A percentile compares a stretch with the other conserved stretches of the same genome.
phyloP scores from a whole-genome alignment of 345 rosid genomes.

The Arabis hirsuta region DNA sequence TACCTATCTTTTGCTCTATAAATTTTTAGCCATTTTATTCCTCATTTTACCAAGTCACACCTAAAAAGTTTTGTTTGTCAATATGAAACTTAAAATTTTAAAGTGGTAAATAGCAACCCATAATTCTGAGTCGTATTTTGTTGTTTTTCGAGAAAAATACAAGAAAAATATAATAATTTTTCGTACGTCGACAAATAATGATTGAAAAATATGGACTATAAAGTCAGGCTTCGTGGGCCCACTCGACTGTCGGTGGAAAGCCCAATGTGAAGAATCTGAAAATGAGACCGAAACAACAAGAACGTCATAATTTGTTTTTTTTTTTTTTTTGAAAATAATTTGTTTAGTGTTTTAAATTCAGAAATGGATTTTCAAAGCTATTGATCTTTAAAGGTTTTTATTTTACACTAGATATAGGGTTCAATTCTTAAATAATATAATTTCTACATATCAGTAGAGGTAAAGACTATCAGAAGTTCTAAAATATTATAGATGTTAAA shows the following conservation, averaged over 20 bases:
- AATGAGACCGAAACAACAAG: constrained; percentile 14
- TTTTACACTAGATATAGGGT: too few species aligned
- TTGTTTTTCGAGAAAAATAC: background rate
- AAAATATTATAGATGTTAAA: too few species aligned
- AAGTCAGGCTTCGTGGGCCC: constrained; percentile 33
- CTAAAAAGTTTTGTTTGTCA: too few species aligned
- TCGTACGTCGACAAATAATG: background rate
- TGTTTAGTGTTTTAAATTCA: too few species aligned
- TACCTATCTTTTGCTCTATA: too few species aligned
- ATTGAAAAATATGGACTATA: constrained; percentile 19
- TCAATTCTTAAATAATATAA: too few species aligned
- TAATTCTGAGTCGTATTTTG: background rate
- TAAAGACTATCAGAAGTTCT: too few species aligned
- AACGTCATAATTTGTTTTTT: background rate
- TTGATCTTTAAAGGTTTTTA: too few species aligned
- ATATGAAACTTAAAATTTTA: background rate
- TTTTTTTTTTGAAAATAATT: too few species aligned
- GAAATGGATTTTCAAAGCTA: background rate
- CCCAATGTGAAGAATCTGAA: constrained; percentile 23
- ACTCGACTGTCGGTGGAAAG: constrained; percentile 42
- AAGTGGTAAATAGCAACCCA: background rate
- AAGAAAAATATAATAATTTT: background rate
- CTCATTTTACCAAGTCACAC: too few species aligned
- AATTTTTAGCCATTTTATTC: too few species aligned
- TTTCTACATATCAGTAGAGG: too few species aligned